Percentiles rank a stretch among this genome's conserved stretches.
Conservation (phyloP, 768 basidiomycete genomes). For the Lactarius psammicola region DNA sequence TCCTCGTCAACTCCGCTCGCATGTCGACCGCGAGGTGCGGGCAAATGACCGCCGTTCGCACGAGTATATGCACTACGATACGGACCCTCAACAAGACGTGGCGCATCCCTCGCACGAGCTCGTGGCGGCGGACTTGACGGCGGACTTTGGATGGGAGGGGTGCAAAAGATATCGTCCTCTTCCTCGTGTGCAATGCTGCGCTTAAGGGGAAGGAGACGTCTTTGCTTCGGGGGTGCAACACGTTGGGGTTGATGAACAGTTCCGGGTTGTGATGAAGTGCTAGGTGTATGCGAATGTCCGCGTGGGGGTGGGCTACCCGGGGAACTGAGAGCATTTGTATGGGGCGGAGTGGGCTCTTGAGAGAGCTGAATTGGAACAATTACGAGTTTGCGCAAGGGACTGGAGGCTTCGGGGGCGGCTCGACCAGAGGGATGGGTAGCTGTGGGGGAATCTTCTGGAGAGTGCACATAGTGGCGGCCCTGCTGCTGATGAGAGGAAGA, state of each 20-base stretch:
- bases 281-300: background rate
- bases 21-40: slow-evolving; percentile 10
- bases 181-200: background rate
- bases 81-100: slow-evolving; percentile 31
- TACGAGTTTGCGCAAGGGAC: background rate
- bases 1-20: slow-evolving; percentile 21
- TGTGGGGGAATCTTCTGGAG: background rate
- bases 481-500: background rate
- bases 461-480: background rate
- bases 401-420: background rate
- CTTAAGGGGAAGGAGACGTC: slow-evolving; percentile 3
- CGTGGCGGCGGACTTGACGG: background rate
- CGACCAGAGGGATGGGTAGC: background rate
- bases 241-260: background rate
- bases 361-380: background rate
- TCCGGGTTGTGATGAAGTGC: background rate
- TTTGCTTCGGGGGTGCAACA: background rate
- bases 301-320: slow-evolving; percentile 10
- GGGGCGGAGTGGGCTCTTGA: slow-evolving; percentile 26
- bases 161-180: slow-evolving; percentile 21
- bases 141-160: slow-evolving; percentile 9
- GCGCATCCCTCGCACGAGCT: slow-evolving; percentile 23
- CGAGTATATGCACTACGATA: slow-evolving; percentile 32
- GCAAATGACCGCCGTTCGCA: slow-evolving; percentile 19
- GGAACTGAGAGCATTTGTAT: slow-evolving; percentile 16